A percentile compares a stretch with the other conserved stretches of the same genome.
phyloP scores from a whole-genome alignment of 2,329 filamentous ascomycete species.

The Fusarium camptoceras region DNA sequence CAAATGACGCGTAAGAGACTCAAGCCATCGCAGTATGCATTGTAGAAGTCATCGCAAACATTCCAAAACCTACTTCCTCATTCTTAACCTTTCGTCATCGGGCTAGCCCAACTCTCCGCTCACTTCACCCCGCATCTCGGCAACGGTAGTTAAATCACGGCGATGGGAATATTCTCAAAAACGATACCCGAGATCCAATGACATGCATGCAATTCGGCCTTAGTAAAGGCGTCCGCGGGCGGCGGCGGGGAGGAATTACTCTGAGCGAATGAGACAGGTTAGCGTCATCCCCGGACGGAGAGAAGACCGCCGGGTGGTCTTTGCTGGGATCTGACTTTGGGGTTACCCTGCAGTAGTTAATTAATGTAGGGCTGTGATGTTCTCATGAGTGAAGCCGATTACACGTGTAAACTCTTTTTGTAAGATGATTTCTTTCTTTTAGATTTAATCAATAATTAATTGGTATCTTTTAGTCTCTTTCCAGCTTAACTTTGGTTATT shows the following conservation, averaged over 20 bases:
- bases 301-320: background rate
- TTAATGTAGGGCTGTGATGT: background rate
- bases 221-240: background rate
- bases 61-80: background rate
- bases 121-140: conserved; percentile 26
- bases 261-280: conserved; percentile 9
- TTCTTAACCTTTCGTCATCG: background rate
- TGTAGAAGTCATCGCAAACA: background rate
- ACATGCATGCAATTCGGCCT: background rate
- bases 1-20: background rate
- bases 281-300: conserved; percentile 1
- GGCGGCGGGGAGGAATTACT: background rate
- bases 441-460: too few species aligned
- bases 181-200: conserved; percentile 14
- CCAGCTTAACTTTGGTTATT: too few species aligned
- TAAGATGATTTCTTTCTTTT: background rate
- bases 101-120: background rate
- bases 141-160: conserved; percentile 3
- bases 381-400: background rate
- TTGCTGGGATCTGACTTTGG: background rate
- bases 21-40: background rate
- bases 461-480: too few species aligned
- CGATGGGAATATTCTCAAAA: conserved; percentile 1
- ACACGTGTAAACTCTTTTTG: background rate
- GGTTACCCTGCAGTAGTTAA: background rate